Base-by-base conservation (phyloP, 169 alveolate genomes). In the Perkinsus chesapeaki region DNA sequence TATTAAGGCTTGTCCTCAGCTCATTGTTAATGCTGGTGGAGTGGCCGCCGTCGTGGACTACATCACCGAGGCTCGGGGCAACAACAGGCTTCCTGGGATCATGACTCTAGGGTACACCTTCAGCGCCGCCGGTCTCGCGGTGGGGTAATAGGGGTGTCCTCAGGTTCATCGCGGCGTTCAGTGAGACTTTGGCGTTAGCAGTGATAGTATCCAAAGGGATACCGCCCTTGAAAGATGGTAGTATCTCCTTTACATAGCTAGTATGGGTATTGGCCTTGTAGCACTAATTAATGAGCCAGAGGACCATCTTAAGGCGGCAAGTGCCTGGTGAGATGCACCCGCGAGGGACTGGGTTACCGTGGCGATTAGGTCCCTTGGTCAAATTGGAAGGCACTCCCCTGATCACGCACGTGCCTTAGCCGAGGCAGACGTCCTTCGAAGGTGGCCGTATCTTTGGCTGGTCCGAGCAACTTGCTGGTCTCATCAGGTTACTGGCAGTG, bases 351-450 rank as follows among this genome's bases (percentile, higher is more conserved):
- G 3, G 31, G 7, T 9, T 60, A 1, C 82, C 3, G 23, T 27
- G 3, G 27, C 19, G 72, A 27, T 60, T 60, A 93, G 96, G 96
- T 92, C 98, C 48, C 93, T 98, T 39, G 99, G 98, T 3, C 98
- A 97, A 96, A 96, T 98, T 91, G 99, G 99, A 0, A 96, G 98
- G 34, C 99, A 98, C 94, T 93, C 98, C 34, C 98, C 99, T 23
- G 99, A 98, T 92, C 99, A 98, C 92, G 97, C 99, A 0, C 96
- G 98, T 92, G 98, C 98, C 39, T 96, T 98, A 48, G 99, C 99
- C 31, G 99, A 98, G 93, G 98, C 98, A 23, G 98, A 97, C 94
- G 98, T 97, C 43, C 98, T 97, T 39, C 94, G 98, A 20, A 47
- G 91, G 94, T 93, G 72, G 27, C 34, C 39, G n/a, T n/a, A n/a